Conservation (phyloP, 768 basidiomycete species). For the Russula sp. region DNA sequence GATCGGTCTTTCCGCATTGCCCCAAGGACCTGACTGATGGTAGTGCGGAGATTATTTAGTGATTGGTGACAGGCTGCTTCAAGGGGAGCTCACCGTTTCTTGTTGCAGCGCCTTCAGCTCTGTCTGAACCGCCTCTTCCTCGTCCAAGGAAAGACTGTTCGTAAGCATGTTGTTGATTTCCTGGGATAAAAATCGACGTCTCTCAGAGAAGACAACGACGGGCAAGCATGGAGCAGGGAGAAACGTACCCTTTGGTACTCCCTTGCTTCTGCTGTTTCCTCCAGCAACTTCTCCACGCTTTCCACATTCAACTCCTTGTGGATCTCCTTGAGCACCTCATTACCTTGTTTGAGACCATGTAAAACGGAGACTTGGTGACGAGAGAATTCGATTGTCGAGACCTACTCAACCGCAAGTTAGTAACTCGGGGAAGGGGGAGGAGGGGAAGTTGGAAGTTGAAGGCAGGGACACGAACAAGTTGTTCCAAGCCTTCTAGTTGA, state of each 20-base stretch:
- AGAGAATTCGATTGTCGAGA: constrained; percentile 95
- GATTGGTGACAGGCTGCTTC: constrained; percentile 26
- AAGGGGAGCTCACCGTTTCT: constrained; percentile 42
- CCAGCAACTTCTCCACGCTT: constrained; percentile 88
- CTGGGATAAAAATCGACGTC: constrained; percentile 35
- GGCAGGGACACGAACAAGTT: constrained; percentile 52
- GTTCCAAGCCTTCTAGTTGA: constrained; percentile 84
- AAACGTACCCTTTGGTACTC: constrained; percentile 76
- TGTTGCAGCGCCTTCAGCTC: constrained; percentile 69
- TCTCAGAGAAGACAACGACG: neutral
- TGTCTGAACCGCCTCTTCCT: constrained; percentile 87
- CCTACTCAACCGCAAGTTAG: constrained; percentile 39
- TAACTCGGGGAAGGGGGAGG: neutral
- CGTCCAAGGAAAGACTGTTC: constrained; percentile 74
- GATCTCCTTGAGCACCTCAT: constrained; percentile 86
- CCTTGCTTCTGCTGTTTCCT: constrained; percentile 86
- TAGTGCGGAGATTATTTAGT: constrained; percentile 29
- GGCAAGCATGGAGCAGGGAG: neutral
- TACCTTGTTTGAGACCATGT: constrained; percentile 90
- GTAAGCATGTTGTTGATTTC: constrained; percentile 87
- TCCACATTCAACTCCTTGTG: constrained; percentile 92
- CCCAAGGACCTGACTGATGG: constrained; percentile 6
- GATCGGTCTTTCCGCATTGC: constrained; percentile 26
- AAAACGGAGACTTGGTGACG: constrained; percentile 88
- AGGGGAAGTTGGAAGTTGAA: neutral